Evolutionary conservation across 441 rosid genomes (phyloP), one percentile per base, ranked within the genome.

Genomic region (Jatropha podagrica): DNA sequence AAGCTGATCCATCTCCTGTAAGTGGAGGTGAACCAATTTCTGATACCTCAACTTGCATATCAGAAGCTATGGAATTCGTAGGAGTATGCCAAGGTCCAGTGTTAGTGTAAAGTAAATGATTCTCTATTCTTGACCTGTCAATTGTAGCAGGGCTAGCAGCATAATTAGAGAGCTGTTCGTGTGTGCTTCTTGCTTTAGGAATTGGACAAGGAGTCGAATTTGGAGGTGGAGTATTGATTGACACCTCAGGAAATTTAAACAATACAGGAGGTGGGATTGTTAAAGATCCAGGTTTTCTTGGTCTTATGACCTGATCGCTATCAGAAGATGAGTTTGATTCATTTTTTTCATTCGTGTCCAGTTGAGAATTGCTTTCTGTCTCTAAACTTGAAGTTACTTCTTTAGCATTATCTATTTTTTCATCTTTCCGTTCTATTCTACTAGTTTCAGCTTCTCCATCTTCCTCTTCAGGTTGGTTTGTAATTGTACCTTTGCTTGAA

Each of bases 31-130:
- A 93, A 69, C 97, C 88, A 7, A 79, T 68, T 78, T 93, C 99
- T 11, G 99, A 95, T 74, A 93, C 86, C 84, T 93, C 99, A 63
- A 95, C 98, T 76, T 93, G 98, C 87, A 95, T 84, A 77, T 93
- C 99, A 56, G 99, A 95, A 76, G 95, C 98, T 63, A 88, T 83
- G 32, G 99, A 95, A 78, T 82, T 73, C 4, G 86, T 83, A 42
- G 88, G 83, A 71, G 84, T 84, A 83, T 86, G 97, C 79, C 87
- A 71, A 13, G 73, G 73, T 37, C 65, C 77, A 76, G 74, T 79
- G 41, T 75, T 72, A 20, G 72, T 71, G 74, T 76, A 83, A 73
- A 85, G 86, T 20, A 81, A 76, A 65, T 69, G 83, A 13, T 89
- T 86, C 60, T 85, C 87, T 32, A 71, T 40, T 76, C 81, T 82